These are phyloP conservation scores for Leersia perrieri DNA, from an alignment of 176 grass and related monocot genomes.

Conservation along the genomic window DNA sequence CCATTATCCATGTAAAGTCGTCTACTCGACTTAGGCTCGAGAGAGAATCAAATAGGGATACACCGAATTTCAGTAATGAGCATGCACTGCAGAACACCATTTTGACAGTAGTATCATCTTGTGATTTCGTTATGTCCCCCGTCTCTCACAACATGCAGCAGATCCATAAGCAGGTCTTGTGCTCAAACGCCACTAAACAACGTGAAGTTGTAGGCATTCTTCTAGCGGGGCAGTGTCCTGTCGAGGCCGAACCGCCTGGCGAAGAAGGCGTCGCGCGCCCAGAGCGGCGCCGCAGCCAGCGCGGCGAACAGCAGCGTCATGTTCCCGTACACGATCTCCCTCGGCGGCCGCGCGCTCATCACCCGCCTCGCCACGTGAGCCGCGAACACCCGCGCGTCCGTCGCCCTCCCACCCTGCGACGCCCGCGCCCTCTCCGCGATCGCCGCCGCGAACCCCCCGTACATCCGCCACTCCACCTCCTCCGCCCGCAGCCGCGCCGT, in stretches of 20 bases:
- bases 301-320: conserved; percentile 39
- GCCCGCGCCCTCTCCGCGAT: conserved; percentile 40
- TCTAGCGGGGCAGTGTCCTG: background rate
- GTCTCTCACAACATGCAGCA: too few relatives aligned
- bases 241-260: conserved; percentile 38
- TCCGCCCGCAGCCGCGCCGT: conserved; percentile 13
- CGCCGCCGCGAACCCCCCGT: conserved; percentile 26
- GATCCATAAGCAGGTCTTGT: too few relatives aligned
- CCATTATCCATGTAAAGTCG: too few relatives aligned
- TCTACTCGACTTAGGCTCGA: too few relatives aligned
- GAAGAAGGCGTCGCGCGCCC: conserved; percentile 54
- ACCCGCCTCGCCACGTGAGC: conserved; percentile 25
- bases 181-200: too few relatives aligned
- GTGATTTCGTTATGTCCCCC: too few relatives aligned
- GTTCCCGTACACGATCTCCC: conserved; percentile 43
- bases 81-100: too few relatives aligned
- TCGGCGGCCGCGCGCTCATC: conserved; percentile 27
- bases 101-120: too few relatives aligned
- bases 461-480: conserved; percentile 35
- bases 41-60: too few relatives aligned
- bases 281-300: conserved; percentile 30
- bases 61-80: too few relatives aligned
- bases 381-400: conserved; percentile 12
- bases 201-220: too few relatives aligned
- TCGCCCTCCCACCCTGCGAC: conserved; percentile 22